Percentiles rank a stretch among this genome's conserved stretches.
Evolutionary conservation across 2,329 filamentous ascomycete species (phyloP).

Genomic region (Aureobasidium namibiae): DNA sequence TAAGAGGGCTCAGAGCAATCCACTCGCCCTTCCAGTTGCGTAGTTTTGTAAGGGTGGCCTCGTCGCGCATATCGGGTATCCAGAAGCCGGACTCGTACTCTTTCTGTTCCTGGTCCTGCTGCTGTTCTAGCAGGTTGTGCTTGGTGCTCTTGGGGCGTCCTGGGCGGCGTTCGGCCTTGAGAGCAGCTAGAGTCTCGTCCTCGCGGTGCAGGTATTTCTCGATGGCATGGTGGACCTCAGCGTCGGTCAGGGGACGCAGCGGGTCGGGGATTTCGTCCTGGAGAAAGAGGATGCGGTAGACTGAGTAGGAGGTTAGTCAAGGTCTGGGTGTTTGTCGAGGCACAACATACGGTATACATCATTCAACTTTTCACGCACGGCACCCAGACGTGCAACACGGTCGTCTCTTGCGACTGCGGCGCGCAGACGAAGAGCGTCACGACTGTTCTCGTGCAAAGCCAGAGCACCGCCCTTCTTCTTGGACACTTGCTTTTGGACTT

Average conservation of each 20-base stretch:
- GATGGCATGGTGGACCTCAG: constrained; percentile 47
- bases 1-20: constrained; percentile 66
- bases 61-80: constrained; percentile 69
- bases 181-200: constrained; percentile 58
- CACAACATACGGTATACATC: constrained; percentile 54
- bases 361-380: constrained; percentile 65
- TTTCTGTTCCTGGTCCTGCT: constrained; percentile 60
- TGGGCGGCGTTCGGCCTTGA: constrained; percentile 63
- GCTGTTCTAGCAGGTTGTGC: constrained; percentile 69
- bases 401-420: constrained; percentile 74
- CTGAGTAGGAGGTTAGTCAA: constrained; percentile 33
- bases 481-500: constrained; percentile 79
- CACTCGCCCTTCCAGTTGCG: constrained; percentile 75
- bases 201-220: constrained; percentile 48
- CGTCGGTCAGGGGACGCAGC: constrained; percentile 42
- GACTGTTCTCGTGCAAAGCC: constrained; percentile 76
- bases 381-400: constrained; percentile 64
- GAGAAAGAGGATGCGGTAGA: constrained; percentile 63
- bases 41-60: constrained; percentile 57
- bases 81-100: constrained; percentile 81
- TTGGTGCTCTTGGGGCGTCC: constrained; percentile 70
- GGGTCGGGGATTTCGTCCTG: constrained; percentile 38
- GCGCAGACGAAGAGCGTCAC: constrained; percentile 75
- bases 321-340: not conserved
- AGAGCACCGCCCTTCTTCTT: constrained; percentile 75